Conservation (phyloP, 2,329 filamentous ascomycete genomes). For the Thielaviopsis ethacetica region DNA sequence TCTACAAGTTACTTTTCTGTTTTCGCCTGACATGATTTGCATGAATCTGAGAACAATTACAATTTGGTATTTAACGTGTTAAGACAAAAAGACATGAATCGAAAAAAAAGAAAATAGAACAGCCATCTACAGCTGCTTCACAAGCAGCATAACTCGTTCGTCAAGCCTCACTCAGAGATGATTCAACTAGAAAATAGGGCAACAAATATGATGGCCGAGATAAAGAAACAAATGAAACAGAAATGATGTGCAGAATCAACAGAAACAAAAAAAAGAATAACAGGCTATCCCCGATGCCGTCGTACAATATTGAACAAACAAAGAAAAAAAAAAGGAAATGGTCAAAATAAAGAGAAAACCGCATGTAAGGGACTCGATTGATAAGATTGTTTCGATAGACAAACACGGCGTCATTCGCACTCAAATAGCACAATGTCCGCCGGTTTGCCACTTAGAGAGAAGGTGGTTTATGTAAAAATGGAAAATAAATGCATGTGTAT, state of each 20-base stretch:
- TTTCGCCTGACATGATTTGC: neutral
- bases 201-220: neutral
- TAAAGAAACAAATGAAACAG: neutral
- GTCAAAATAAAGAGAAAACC: no score
- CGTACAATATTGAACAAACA: no score
- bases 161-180: neutral
- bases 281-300: neutral
- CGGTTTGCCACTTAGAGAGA: no score
- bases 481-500: neutral
- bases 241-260: neutral
- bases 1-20: no score
- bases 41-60: neutral
- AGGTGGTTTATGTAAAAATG: neutral
- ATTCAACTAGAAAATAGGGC: neutral
- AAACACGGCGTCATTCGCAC: no score
- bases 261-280: neutral
- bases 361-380: no score
- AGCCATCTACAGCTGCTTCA: neutral
- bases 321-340: no score
- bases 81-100: constrained; percentile 16
- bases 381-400: no score
- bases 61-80: constrained; percentile 14
- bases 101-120: neutral
- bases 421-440: no score
- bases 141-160: no score